Percentiles rank a stretch among this genome's conserved stretches.
phyloP scores from a whole-genome alignment of 768 basidiomycete species.

The Suillus plorans region DNA sequence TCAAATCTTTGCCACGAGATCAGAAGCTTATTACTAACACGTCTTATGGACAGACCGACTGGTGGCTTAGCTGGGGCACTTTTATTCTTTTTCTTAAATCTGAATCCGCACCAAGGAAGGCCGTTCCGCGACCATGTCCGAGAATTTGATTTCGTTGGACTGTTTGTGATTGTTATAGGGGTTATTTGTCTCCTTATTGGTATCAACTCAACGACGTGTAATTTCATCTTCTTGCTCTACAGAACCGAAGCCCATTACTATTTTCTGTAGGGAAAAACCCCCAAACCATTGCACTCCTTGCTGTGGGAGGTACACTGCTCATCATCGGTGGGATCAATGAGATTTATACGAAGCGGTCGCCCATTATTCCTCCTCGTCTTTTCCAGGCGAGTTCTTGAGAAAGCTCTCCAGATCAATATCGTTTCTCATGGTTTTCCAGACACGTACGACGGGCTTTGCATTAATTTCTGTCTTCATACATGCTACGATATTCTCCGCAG shows the following conservation, averaged over 20 bases:
- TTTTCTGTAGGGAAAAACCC: constrained; percentile 22
- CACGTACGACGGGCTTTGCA: constrained; percentile 36
- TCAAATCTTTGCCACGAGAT: neutral
- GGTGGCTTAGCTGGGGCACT: constrained; percentile 32
- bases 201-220: constrained; percentile 36
- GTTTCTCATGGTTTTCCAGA: constrained; percentile 20
- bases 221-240: neutral
- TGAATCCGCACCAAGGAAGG: constrained; percentile 33
- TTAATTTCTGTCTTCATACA: constrained; percentile 36
- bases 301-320: constrained; percentile 33
- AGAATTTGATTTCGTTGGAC: constrained; percentile 42
- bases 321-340: constrained; percentile 34
- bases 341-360: constrained; percentile 29
- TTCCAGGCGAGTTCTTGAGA: constrained; percentile 29
- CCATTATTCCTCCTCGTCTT: constrained; percentile 40
- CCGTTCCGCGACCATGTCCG: constrained; percentile 29
- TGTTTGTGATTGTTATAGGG: constrained; percentile 33
- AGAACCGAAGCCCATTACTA: constrained; percentile 4
- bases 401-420: neutral
- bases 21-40: neutral
- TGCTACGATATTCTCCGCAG: constrained; percentile 30
- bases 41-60: constrained; percentile 28
- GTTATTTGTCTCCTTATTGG: constrained; percentile 40
- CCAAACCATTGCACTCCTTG: constrained; percentile 37
- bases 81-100: constrained; percentile 35